Percentiles rank a stretch among this genome's conserved stretches.
Conservation (phyloP, 163 green algal genomes). For the Picocystis sp. region DNA sequence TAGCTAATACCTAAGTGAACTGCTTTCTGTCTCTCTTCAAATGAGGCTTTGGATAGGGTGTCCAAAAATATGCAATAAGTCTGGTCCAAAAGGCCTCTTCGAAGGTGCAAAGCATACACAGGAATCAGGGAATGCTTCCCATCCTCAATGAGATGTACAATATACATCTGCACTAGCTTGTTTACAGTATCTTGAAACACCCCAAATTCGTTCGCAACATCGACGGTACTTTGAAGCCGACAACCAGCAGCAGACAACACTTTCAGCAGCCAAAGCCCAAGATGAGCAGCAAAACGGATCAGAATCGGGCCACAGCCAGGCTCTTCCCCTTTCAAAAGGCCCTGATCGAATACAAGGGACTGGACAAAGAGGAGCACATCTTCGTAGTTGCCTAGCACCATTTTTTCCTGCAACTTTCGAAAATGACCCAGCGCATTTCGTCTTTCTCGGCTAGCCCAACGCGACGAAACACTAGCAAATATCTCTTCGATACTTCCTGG, state of each 20-base stretch:
- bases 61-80: too few species aligned
- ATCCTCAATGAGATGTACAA: constrained; percentile 8
- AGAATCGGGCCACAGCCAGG: background rate
- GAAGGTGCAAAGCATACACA: constrained; percentile 1
- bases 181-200: constrained; percentile 6
- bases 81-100: too few species aligned
- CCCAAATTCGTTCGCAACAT: background rate
- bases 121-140: constrained; percentile 7
- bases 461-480: background rate
- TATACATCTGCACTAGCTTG: constrained; percentile 9
- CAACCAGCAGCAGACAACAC: background rate
- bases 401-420: background rate
- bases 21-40: too few species aligned
- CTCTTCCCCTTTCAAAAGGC: background rate
- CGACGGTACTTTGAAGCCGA: background rate
- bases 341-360: too few species aligned
- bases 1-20: too few species aligned
- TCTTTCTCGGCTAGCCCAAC: background rate
- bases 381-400: background rate
- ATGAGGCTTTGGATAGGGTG: too few species aligned
- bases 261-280: constrained; percentile 4
- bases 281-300: constrained; percentile 11
- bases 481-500: constrained; percentile 2
- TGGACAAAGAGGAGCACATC: too few species aligned
- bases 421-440: too few species aligned